Evolutionary conservation across 441 rosid species (phyloP), one percentile per base, ranked within the genome.

Genomic region (Isatis lusitanica): DNA sequence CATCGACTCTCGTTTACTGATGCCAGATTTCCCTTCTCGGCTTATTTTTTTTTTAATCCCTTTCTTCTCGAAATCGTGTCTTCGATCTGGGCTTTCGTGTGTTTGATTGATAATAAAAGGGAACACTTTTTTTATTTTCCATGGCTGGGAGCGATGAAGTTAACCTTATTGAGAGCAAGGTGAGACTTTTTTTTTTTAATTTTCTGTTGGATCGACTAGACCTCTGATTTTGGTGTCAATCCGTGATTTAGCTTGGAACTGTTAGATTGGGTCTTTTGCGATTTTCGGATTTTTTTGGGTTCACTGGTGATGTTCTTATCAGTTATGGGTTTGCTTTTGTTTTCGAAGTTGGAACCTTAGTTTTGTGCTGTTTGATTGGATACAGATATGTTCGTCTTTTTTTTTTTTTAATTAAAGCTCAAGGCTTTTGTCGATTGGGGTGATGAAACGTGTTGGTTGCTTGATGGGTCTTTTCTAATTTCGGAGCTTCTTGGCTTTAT

Each of bases 101-200:
- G 9, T 44, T 53, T 68, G 52, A 24, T 63, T 62, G 63, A 35
- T 48, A 13, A 15, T 43, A 62, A 53, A 61, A 66, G 42, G 12
- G 5, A 28, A 53, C 16, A 0, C 3, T 28, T 65, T 17, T 16
- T 15, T 18, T 9, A 6, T 13, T 2, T 7, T 35, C 71, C 64
- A 83, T 85, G 89, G 83, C 86, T 67, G 78, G 79, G 18, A 83
- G 79, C 38, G 81, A 80, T 71, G 83, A 80, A 79, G 74, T 80
- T 66, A 83, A 79, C 71, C 80, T 83, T 67, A 83, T 73, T 63
- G 89, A 85, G 63, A 83, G 86, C 74, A 83, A 75, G 89, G 89
- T 85, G 48, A 30, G 68, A 71, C 79, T 50, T 33, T 73, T 51
- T 43, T 52, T 3, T 5, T 4, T 10, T 0, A 4, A 17, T 48